Evolutionary conservation across 208 protist species (phyloP).

Genomic region (Wallacemonas sp.): DNA sequence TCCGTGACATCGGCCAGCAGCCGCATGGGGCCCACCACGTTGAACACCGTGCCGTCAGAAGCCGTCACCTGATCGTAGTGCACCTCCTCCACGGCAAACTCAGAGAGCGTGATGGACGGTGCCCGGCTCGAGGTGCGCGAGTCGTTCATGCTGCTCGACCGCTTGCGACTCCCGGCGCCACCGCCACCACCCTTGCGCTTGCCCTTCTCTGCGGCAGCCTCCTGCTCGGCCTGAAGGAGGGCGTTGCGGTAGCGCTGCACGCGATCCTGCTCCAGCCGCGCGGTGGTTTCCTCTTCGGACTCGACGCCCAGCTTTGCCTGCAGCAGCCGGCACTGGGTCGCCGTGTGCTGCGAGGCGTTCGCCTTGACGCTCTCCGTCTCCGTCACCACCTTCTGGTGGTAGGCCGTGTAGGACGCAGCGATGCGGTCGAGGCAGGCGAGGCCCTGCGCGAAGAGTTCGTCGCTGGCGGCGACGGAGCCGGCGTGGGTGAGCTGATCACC

Average conservation of each 20-base stretch:
- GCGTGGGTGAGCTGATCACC: slow-evolving; percentile 46
- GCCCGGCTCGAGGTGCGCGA: slow-evolving; percentile 7
- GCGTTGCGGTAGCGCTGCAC: background rate
- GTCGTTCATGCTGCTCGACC: slow-evolving; percentile 15
- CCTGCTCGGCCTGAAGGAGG: slow-evolving; percentile 18
- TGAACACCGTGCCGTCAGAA: slow-evolving; percentile 34
- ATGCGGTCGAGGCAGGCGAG: slow-evolving; percentile 64
- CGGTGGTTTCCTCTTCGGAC: slow-evolving; percentile 25
- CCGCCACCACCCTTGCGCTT: slow-evolving; percentile 12
- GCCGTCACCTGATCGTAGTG: slow-evolving; percentile 34
- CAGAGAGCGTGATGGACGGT: slow-evolving; percentile 7
- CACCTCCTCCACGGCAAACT: slow-evolving; percentile 18
- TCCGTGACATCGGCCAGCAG: slow-evolving; percentile 16
- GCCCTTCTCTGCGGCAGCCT: slow-evolving; percentile 20
- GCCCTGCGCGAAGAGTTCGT: slow-evolving; percentile 61
- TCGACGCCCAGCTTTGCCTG: slow-evolving; percentile 39
- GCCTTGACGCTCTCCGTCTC: slow-evolving; percentile 25
- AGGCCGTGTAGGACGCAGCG: slow-evolving; percentile 47
- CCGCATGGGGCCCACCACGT: slow-evolving; percentile 26
- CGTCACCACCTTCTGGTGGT: slow-evolving; percentile 48
- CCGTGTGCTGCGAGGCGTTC: slow-evolving; percentile 24
- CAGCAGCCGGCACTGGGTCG: slow-evolving; percentile 25
- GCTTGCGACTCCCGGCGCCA: slow-evolving; percentile 1
- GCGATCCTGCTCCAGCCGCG: slow-evolving; percentile 18
- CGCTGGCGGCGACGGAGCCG: slow-evolving; percentile 42